Percentiles rank a stretch among this genome's conserved stretches.
Conservation (phyloP, 768 basidiomycete species). For the Leccinum subtestaceum region DNA sequence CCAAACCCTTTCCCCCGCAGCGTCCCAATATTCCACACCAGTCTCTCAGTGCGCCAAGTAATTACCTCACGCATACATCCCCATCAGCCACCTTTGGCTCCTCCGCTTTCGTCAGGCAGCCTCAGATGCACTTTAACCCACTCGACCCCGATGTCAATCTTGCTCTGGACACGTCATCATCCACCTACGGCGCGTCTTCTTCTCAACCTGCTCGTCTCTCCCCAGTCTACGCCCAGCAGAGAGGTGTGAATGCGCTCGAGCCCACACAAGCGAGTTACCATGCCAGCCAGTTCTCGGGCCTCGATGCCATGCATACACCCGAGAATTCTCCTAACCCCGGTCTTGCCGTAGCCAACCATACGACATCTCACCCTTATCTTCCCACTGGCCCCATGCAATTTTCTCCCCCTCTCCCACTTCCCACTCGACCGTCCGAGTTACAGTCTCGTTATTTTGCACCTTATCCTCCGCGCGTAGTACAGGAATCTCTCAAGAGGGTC, state of each 20-base stretch:
- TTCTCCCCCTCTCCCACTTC: slow-evolving; percentile 26
- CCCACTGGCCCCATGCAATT: slow-evolving; percentile 33
- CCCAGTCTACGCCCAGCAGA: slow-evolving; percentile 15
- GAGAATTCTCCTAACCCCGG: slow-evolving; percentile 12
- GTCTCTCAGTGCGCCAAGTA: slow-evolving; percentile 4
- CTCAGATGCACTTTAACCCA: slow-evolving; percentile 9
- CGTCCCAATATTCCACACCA: slow-evolving; percentile 3
- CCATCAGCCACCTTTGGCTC: slow-evolving; percentile 13
- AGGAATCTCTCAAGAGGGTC: slow-evolving; percentile 17
- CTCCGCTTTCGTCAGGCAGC: slow-evolving; percentile 11
- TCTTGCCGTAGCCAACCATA: background rate
- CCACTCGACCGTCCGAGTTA: slow-evolving; percentile 28
- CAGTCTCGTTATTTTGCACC: slow-evolving; percentile 25
- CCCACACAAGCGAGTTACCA: slow-evolving; percentile 19
- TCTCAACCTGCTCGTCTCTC: slow-evolving; percentile 8
- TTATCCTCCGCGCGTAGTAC: background rate
- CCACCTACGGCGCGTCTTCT: slow-evolving; percentile 14
- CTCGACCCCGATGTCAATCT: slow-evolving; percentile 6
- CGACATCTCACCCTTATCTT: slow-evolving; percentile 15
- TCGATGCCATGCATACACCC: slow-evolving; percentile 10
- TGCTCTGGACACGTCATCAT: slow-evolving; percentile 13
- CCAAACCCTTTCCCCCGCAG: slow-evolving; percentile 13
- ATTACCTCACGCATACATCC: slow-evolving; percentile 14
- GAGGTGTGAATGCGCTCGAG: slow-evolving; percentile 6
- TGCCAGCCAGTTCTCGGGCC: slow-evolving; percentile 3